Base-by-base conservation (phyloP, 208 protist species). In the Trypanosoma theileri region DNA sequence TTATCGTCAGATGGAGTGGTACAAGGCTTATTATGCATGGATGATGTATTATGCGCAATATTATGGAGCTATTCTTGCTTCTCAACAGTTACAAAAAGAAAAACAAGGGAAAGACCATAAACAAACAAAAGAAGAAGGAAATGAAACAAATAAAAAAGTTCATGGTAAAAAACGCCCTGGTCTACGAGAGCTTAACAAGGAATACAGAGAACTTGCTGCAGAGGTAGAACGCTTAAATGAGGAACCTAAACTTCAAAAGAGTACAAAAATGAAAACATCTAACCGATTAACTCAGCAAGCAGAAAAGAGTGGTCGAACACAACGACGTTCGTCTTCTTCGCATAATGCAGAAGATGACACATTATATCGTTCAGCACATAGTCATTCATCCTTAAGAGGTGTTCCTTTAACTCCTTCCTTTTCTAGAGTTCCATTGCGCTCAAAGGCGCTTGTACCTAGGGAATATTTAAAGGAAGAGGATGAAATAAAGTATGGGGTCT, bases 31-130 rank as follows among this genome's bases (percentile, higher is more conserved):
- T 71, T 82, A 83, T 52, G 71, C 73, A n/a, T 88, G 82, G 80
- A 81, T 84, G 72, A 48, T 75, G 48, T 91, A 91, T 66, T 91
- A 91, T 31, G 75, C 82, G 41, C 81, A 88, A 66, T 69, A 78
- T 24, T 90, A 84, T 66, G 71, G 69, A 4, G 59, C 69, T 42
- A 4, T 57, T 48, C 58, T 72, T 52, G 66, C 57, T 31, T 31
- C 45, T n/a, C 57, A 72, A 41, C 66, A 65, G 40, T 44, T 46
- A 21, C 66, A 71, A 28, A 22, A 57, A 21, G 55, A 70, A 56
- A 28, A 65, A 41, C 35, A 58, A 50, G 17, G 56, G 10, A 8
- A 62, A 31, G 14, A 63, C 11, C 40, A 63, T 17, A 2, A 51
- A 3, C 3, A 50, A 19, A 10, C 8, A 24, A 10, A 22, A 3